Evolutionary conservation across 2,329 filamentous ascomycete genomes (phyloP), one percentile per base, ranked within the genome.

Genomic region (Chaetomium sp.): DNA sequence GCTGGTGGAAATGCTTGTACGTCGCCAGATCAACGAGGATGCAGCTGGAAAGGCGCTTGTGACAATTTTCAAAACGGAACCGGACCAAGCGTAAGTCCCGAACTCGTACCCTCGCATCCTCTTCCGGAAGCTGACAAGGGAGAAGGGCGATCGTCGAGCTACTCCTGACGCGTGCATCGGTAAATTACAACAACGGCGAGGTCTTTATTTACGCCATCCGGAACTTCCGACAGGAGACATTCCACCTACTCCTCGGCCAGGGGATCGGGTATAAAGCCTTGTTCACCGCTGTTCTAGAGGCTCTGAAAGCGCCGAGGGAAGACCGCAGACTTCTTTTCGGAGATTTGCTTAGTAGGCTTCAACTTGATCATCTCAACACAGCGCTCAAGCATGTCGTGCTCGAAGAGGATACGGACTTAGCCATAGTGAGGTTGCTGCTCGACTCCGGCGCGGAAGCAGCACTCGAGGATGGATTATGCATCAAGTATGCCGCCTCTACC

Each of bases 151-250:
- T 74, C 5, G 65, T 71, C 13, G 58, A 70, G 47, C 42, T 71
- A 1, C 68, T 74, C 4, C 62, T 74, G 10, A 68, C 65, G 2
- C 62, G 67, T 7, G 69, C 68, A 10, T 70, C 69, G 1, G 70
- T 72, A 10, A 72, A 74, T 49, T 69, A 71, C 63, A 72, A 73
- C 62, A 68, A 70, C 29, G 72, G 72, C 2, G 70, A 74, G 31
- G 69, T 68, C n/a, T 72, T 72, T 38, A 62, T 69, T 4, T 66
- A 68, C 29, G 69, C 71, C n/a, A 68, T 72, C 31, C 66, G 69
- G 1, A 71, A 68, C 29, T 68, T 69, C 51, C 68, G 67, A 4
- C 54, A 57, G 6, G 69, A 71, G 6, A 63, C 65, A 4, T 69
- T 73, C 23, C 68, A 64, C 7, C 54, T 73, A 8, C 68, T 73